Evolutionary conservation across 108 stramenopile species (phyloP).

Genomic region (Nitzschia inconspicua): DNA sequence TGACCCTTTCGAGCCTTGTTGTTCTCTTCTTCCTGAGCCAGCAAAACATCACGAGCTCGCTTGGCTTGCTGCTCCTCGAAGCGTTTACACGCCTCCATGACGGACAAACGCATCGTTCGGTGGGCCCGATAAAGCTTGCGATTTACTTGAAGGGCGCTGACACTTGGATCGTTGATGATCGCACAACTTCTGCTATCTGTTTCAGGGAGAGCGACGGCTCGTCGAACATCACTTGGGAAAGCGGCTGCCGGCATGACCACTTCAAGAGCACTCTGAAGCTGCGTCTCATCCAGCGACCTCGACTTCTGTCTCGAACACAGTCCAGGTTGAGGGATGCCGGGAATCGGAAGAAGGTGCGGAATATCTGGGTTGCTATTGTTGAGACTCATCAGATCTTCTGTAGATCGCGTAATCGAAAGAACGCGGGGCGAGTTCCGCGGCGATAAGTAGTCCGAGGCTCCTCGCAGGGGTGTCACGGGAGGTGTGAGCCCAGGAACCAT

Average conservation of each 20-base stretch:
- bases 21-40: conserved; percentile 41
- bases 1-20: conserved; percentile 2
- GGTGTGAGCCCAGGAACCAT: conserved; percentile 39
- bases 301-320: conserved; percentile 24
- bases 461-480: conserved; percentile 43
- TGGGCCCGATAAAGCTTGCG: conserved; percentile 72
- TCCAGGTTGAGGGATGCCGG: conserved; percentile 19
- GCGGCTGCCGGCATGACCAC: neutral
- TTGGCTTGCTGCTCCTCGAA: conserved; percentile 81
- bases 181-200: conserved; percentile 40
- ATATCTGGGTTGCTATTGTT: conserved; percentile 3
- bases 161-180: conserved; percentile 38
- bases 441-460: conserved; percentile 1
- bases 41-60: conserved; percentile 57
- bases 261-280: conserved; percentile 20
- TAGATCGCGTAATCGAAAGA: neutral
- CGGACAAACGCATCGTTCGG: conserved; percentile 77
- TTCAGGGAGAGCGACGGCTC: conserved; percentile 70
- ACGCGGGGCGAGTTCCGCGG: neutral
- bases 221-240: conserved; percentile 50
- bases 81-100: conserved; percentile 79
- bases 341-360: neutral
- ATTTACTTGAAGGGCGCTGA: conserved; percentile 66
- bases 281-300: conserved; percentile 52
- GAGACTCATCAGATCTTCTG: too few relatives aligned